Evolutionary conservation across 495 filamentous ascomycete genomes (phyloP).

Genomic region (Friedmanniomyces endolithicus): DNA sequence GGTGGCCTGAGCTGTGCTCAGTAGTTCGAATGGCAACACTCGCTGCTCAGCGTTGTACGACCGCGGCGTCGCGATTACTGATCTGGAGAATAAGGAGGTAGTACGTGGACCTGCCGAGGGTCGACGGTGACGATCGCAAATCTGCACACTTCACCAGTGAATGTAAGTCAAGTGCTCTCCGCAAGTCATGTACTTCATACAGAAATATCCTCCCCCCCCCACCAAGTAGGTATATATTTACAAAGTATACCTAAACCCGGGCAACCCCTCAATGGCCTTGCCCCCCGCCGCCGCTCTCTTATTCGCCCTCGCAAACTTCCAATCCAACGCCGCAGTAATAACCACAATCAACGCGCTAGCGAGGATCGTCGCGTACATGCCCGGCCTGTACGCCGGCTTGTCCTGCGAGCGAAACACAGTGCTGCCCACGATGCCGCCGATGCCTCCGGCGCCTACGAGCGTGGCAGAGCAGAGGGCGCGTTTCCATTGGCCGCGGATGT

Average conservation of each 20-base stretch:
- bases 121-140: too few relatives aligned
- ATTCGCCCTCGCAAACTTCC: slow-evolving; percentile 17
- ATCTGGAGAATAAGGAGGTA: too few relatives aligned
- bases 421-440: slow-evolving; percentile 48
- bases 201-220: too few relatives aligned
- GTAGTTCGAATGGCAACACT: too few relatives aligned
- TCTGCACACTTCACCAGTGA: too few relatives aligned
- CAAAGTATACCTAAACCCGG: slow-evolving; percentile 24
- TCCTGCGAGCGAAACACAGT: slow-evolving; percentile 48
- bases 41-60: too few relatives aligned
- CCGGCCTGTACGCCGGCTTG: slow-evolving; percentile 44
- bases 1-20: too few relatives aligned
- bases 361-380: slow-evolving; percentile 37
- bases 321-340: slow-evolving; percentile 19
- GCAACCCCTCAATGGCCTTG: slow-evolving; percentile 18
- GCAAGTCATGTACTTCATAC: too few relatives aligned
- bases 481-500: slow-evolving; percentile 49
- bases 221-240: not conserved
- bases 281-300: slow-evolving; percentile 17
- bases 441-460: slow-evolving; percentile 42
- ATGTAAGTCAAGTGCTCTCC: too few relatives aligned
- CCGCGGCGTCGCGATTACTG: too few relatives aligned
- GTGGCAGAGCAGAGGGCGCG: slow-evolving; percentile 47
- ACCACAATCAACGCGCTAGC: slow-evolving; percentile 37
- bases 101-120: too few relatives aligned